Evolutionary conservation across 768 basidiomycete genomes (phyloP), one percentile per base, ranked within the genome.

Genomic region (Trametes cinnabarina): DNA sequence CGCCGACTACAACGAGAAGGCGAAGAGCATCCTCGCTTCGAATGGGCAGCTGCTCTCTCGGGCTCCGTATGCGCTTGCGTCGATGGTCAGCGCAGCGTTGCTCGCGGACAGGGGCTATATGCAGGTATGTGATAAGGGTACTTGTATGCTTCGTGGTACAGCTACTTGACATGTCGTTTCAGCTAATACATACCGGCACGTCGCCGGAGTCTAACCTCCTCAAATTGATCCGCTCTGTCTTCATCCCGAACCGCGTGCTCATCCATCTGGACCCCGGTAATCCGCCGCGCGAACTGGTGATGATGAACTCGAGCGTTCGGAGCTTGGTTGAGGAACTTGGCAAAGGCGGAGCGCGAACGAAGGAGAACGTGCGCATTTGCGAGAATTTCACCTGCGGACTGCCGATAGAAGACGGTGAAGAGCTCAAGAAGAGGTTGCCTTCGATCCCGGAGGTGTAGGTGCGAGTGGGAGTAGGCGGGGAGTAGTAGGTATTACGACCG

Each of bases 331-430:
- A 59, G 17, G 58, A 60, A 15, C 32, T 48, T 19, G 47, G 54
- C 7, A 51, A 26, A 17, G 35, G 34, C 11, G 56, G 23, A 14
- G 50, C 19, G 3, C 14, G 3, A 22, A 20, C 32, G 25, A 26
- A 14, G 57, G 60, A 64, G 34, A 65, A 60, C 41, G 65, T 66
- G 12, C 63, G 65, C 7, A 47, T 68, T 14, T 68, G 67, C 56
- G 61, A 66, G 62, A 64, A 65, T 61, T 66, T 68, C 47, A 44
- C 65, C 15, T 68, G 67, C 35, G 63, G 67, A 9, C 37, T 66
- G 22, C 67, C 67, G 12, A 49, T 68, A 17, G 54, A 61, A 35
- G 62, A 64, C 41, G 47, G 60, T 10, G 58, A 49, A 20, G 69
- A 61, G 61, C 60, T 68, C 37, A 63, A 58, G 53, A 30, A 23